A percentile compares a stretch with the other conserved stretches of the same genome.
Evolutionary conservation across 192 early-diverging fungal species (phyloP).

Genomic region (Coemansia sp.): DNA sequence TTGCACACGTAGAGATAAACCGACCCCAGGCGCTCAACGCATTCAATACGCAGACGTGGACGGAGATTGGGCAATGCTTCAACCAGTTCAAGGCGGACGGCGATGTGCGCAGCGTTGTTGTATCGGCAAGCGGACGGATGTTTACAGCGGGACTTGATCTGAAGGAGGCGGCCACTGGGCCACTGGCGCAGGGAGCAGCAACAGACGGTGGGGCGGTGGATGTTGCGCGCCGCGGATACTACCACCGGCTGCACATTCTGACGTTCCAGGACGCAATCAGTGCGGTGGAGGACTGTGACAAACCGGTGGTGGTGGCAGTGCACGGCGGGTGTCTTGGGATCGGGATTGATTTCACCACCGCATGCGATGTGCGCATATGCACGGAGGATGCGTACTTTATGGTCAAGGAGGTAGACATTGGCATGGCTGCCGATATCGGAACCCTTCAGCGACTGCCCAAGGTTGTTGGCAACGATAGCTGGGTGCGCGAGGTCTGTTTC

Average conservation of each 20-base stretch:
- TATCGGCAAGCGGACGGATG: constrained; percentile 70
- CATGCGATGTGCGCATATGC: constrained; percentile 90
- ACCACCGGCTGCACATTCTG: constrained; percentile 49
- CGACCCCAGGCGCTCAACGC: constrained; percentile 83
- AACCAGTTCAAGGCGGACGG: constrained; percentile 58
- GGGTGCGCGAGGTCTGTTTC: constrained; percentile 88
- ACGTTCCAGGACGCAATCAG: constrained; percentile 69
- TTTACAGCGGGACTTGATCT: constrained; percentile 94
- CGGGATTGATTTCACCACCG: constrained; percentile 84
- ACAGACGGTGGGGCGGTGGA: constrained; percentile 16
- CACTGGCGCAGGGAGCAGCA: constrained; percentile 12
- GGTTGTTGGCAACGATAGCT: constrained; percentile 85
- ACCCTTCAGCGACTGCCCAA: constrained; percentile 95
- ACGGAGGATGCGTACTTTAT: constrained; percentile 77
- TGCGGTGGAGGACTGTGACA: constrained; percentile 79
- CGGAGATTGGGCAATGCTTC: constrained; percentile 69
- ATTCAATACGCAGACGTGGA: constrained; percentile 69
- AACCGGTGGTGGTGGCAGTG: constrained; percentile 87
- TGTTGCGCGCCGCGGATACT: constrained; percentile 48
- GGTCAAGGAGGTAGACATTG: constrained; percentile 93
- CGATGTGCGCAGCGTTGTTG: constrained; percentile 72
- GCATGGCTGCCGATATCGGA: constrained; percentile 89
- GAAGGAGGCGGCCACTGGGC: constrained; percentile 46
- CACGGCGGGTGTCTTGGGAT: constrained; percentile 85
- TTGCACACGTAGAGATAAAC: constrained; percentile 83